These are phyloP conservation scores for Acmispon strigosus DNA, from an alignment of 306 rosid genomes.

Conservation along the genomic window DNA sequence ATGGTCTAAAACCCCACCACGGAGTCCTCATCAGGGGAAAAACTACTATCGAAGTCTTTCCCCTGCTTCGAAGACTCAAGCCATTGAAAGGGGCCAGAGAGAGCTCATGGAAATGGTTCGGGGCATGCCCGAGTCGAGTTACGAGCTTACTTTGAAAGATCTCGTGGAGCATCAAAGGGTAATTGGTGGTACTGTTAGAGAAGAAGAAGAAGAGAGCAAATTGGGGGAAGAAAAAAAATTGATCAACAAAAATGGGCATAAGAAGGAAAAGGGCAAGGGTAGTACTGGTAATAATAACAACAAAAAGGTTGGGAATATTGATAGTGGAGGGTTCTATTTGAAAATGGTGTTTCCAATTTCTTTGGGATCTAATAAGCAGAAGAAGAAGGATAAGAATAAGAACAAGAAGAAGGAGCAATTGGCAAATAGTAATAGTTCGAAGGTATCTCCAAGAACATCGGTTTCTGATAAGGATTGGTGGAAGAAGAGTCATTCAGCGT, in stretches of 20 bases:
- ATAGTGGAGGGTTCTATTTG: constrained; percentile 61
- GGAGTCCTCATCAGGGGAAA: constrained; percentile 23
- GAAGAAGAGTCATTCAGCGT: constrained; percentile 48
- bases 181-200: too few species aligned
- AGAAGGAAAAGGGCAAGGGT: constrained; percentile 18
- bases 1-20: constrained; percentile 38
- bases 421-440: constrained; percentile 24
- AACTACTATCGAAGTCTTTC: constrained; percentile 45
- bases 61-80: constrained; percentile 55
- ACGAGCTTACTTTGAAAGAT: constrained; percentile 81
- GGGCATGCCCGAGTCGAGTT: constrained; percentile 74
- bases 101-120: constrained; percentile 92
- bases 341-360: constrained; percentile 68
- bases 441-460: constrained; percentile 50
- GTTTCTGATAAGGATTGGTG: constrained; percentile 64
- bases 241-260: constrained; percentile 5
- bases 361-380: constrained; percentile 24
- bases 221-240: neutral
- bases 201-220: too few species aligned
- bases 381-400: constrained; percentile 27
- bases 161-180: constrained; percentile 36
- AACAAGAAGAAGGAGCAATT: constrained; percentile 28
- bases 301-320: constrained; percentile 20
- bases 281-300: too few species aligned
- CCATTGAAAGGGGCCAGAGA: constrained; percentile 71